Evolutionary conservation across 495 filamentous ascomycete species (phyloP), one percentile per base, ranked within the genome.

Genomic region (Filosporella fistucella): DNA sequence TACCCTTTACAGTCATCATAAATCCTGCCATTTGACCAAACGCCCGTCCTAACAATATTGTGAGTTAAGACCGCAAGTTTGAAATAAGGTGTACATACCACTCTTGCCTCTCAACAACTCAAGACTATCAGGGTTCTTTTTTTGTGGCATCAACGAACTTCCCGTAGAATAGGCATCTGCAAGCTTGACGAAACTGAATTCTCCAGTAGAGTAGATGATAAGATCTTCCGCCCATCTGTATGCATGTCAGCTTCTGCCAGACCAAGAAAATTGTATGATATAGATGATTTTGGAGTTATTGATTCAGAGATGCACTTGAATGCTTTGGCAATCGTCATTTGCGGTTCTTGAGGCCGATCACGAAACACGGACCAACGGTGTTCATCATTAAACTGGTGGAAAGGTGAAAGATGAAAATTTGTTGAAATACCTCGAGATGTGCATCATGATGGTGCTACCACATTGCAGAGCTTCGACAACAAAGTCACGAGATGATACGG

Each of bases 31-130:
- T 89, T 57, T 90, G 83, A 11, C 58, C 58, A 60, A 95, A 91
- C 8, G 82, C 82, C 35, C 90, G 75, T 1, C 91, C 91, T 26
- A 77, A 71, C n/a, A n/a, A n/a, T n/a, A n/a, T n/a, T n/a, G n/a
- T n/a, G n/a, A n/a, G n/a, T n/a, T n/a, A n/a, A n/a, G n/a, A n/a
- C n/a, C n/a, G n/a, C n/a, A n/a, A n/a, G n/a, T n/a, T n/a, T n/a
- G n/a, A n/a, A n/a, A n/a, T n/a, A n/a, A n/a, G n/a, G n/a, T n/a
- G n/a, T n/a, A n/a, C n/a, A n/a, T n/a, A n/a, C n/a, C n/a, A n/a
- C n/a, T n/a, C 72, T 96, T 96, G 14, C 91, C 91, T 4, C 91
- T 77, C 24, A 97, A 74, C 38, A 97, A 78, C 65, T 96, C 91
- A 25, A 96, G 70, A 48, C 77, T 81, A 66, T 98, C 91, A 37